Percentiles rank a stretch among this genome's conserved stretches.
Evolutionary conservation across 2,329 filamentous ascomycete species (phyloP).

Genomic region (Cordyceps cicadae): DNA sequence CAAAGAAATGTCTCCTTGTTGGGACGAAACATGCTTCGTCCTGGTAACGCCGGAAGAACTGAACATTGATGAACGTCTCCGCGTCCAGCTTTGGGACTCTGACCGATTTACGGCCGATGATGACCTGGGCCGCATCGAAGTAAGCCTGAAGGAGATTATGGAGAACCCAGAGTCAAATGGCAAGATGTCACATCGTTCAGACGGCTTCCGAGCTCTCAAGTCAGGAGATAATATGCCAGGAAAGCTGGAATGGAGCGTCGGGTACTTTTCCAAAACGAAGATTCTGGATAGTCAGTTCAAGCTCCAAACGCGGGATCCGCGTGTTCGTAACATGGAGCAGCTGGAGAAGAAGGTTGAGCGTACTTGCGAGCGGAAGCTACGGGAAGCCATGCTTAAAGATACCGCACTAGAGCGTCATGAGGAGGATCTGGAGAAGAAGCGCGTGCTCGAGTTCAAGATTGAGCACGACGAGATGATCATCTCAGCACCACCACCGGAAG

Average conservation of each 20-base stretch:
- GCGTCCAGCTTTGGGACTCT: constrained; percentile 68
- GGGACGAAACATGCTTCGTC: constrained; percentile 64
- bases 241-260: constrained; percentile 59
- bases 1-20: constrained; percentile 58
- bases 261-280: constrained; percentile 60
- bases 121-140: constrained; percentile 63
- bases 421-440: constrained; percentile 59
- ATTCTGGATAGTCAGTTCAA: constrained; percentile 55
- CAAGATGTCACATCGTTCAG: constrained; percentile 52
- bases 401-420: constrained; percentile 45
- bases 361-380: constrained; percentile 51
- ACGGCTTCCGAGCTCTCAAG: constrained; percentile 58
- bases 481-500: constrained; percentile 54
- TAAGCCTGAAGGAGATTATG: constrained; percentile 60
- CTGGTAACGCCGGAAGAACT: constrained; percentile 63
- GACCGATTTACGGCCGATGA: constrained; percentile 66
- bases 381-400: constrained; percentile 46
- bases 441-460: constrained; percentile 55
- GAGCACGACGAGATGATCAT: constrained; percentile 58
- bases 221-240: constrained; percentile 61
- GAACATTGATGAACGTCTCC: constrained; percentile 61
- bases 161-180: constrained; percentile 49
- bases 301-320: constrained; percentile 50
- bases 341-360: constrained; percentile 49
- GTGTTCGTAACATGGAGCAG: constrained; percentile 49